A percentile compares a stretch with the other conserved stretches of the same genome.
These are phyloP conservation scores for Phytophthora meadii DNA, from an alignment of 352 stramenopile species.

Conservation along the genomic window DNA sequence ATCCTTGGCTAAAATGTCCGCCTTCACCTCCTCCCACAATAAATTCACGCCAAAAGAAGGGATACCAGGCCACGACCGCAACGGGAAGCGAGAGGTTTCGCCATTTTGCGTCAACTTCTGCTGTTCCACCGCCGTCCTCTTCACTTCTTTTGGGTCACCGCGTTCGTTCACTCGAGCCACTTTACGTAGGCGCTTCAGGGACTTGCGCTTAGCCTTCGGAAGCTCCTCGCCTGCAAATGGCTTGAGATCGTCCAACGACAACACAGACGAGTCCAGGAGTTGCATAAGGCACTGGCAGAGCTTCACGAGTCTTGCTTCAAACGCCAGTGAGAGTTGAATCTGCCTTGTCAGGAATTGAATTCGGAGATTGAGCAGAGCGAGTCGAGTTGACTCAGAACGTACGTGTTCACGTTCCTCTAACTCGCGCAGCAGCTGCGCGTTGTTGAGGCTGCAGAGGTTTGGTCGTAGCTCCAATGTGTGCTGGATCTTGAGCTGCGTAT, in stretches of 20 bases:
- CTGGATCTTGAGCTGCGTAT: slow-evolving; percentile 53
- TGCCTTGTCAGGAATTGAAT: slow-evolving; percentile 43
- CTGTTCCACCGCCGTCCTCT: slow-evolving; percentile 51
- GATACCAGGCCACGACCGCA: slow-evolving; percentile 59
- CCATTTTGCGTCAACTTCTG: slow-evolving; percentile 51
- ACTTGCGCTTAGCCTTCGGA: slow-evolving; percentile 71
- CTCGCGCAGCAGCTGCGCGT: slow-evolving; percentile 47
- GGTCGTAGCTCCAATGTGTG: slow-evolving; percentile 70
- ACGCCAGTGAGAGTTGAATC: slow-evolving; percentile 37
- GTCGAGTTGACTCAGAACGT: slow-evolving; percentile 44
- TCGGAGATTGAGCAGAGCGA: slow-evolving; percentile 39
- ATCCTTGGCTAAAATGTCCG: slow-evolving; percentile 28
- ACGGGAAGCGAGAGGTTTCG: slow-evolving; percentile 59
- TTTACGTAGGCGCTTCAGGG: slow-evolving; percentile 75
- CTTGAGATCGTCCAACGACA: slow-evolving; percentile 67
- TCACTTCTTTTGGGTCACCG: slow-evolving; percentile 63
- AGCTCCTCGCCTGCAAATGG: slow-evolving; percentile 51
- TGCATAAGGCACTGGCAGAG: slow-evolving; percentile 49
- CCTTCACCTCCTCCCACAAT: slow-evolving; percentile 35
- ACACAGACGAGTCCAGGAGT: slow-evolving; percentile 68
- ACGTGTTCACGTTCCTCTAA: slow-evolving; percentile 64
- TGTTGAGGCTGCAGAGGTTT: slow-evolving; percentile 81
- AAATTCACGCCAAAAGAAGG: slow-evolving; percentile 45
- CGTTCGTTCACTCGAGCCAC: slow-evolving; percentile 58
- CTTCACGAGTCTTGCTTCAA: slow-evolving; percentile 60